Conservation (phyloP, 192 early-diverging fungal species). For the Umbelopsis ramanniana region DNA sequence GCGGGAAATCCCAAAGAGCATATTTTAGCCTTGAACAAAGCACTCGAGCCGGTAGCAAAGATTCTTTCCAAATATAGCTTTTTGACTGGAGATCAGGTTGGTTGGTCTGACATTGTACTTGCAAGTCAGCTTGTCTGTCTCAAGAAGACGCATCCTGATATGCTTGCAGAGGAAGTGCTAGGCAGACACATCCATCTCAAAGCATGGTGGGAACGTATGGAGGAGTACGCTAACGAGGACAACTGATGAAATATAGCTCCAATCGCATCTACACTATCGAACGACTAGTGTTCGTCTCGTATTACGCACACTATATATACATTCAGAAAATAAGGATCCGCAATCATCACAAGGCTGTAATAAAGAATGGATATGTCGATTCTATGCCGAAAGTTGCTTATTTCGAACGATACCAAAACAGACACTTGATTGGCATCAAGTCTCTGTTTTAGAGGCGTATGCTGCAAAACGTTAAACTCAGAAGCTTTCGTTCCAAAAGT, state of each 20-base stretch:
- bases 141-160: slow-evolving; percentile 33
- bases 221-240: slow-evolving; percentile 33
- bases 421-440: too few species aligned
- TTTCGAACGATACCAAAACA: too few species aligned
- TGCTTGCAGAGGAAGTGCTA: slow-evolving; percentile 42
- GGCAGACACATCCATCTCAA: slow-evolving; percentile 38
- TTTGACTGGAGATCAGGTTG: slow-evolving; percentile 46
- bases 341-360: too few species aligned
- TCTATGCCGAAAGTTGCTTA: too few species aligned
- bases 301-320: too few species aligned
- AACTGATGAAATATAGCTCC: neutral
- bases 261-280: too few species aligned
- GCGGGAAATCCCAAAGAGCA: slow-evolving; percentile 31
- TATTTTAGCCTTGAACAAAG: slow-evolving; percentile 32
- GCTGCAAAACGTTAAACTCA: too few species aligned
- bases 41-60: slow-evolving; percentile 28
- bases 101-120: slow-evolving; percentile 47
- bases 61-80: slow-evolving; percentile 33
- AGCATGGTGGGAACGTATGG: slow-evolving; percentile 43
- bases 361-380: too few species aligned
- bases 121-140: slow-evolving; percentile 42
- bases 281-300: too few species aligned
- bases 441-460: too few species aligned
- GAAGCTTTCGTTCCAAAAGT: too few species aligned
- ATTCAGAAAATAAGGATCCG: too few species aligned